Evolutionary conservation across 2,329 filamentous ascomycete genomes (phyloP).

Genomic region (Venturia nashicola): DNA sequence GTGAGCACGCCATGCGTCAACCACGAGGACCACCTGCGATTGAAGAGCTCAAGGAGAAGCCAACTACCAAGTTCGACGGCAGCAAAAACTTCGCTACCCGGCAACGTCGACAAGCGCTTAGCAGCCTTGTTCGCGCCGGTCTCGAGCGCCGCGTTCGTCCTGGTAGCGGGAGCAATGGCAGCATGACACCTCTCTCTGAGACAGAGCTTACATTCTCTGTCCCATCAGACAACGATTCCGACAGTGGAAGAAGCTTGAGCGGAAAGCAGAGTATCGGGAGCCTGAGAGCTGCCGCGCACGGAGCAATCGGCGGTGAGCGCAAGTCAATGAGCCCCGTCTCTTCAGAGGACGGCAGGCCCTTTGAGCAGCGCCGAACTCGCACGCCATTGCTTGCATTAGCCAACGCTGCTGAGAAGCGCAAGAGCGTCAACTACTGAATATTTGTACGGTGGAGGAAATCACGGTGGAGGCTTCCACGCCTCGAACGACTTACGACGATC

Average conservation of each 20-base stretch:
- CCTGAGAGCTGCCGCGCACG: conserved; percentile 65
- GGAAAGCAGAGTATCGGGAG: conserved; percentile 63
- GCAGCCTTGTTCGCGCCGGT: conserved; percentile 83
- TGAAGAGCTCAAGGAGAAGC: conserved; percentile 80
- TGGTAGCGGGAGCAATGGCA: conserved; percentile 53
- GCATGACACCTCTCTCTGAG: conserved; percentile 84
- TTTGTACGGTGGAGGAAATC: background rate
- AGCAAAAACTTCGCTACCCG: conserved; percentile 95
- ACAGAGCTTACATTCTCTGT: conserved; percentile 56
- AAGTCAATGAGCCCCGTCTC: conserved; percentile 43
- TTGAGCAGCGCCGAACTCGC: conserved; percentile 58
- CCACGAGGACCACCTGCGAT: conserved; percentile 83
- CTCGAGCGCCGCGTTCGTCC: conserved; percentile 69
- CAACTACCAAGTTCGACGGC: conserved; percentile 84
- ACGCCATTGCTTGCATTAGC: conserved; percentile 71
- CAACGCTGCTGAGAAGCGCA: conserved; percentile 80
- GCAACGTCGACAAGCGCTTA: conserved; percentile 80
- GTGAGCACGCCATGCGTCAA: conserved; percentile 88
- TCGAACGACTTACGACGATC: background rate
- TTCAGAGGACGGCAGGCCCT: conserved; percentile 43
- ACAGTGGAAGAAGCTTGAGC: conserved; percentile 42
- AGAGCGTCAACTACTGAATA: conserved; percentile 34
- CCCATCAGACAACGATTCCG: conserved; percentile 40
- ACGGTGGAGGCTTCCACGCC: background rate
- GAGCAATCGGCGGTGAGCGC: conserved; percentile 78